phyloP scores from a whole-genome alignment of 176 grass and related monocot species.

The Carex cristatella region DNA sequence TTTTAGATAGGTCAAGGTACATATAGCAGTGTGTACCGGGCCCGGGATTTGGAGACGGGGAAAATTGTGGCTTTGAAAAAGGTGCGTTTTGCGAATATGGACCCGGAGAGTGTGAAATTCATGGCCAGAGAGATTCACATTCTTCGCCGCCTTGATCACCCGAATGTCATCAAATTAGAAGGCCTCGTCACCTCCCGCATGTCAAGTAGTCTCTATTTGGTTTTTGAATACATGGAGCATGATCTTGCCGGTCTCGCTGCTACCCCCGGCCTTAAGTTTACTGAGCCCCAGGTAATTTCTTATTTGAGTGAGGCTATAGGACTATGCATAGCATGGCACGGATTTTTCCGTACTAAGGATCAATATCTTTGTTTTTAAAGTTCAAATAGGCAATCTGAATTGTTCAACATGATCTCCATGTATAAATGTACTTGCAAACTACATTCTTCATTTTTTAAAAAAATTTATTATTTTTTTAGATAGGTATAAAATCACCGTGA shows the following conservation, averaged over 20 bases:
- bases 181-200: slow-evolving; percentile 85
- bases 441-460: no score
- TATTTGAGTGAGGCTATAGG: no score
- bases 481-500: no score
- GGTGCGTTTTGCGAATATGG: slow-evolving; percentile 88
- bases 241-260: slow-evolving; percentile 83
- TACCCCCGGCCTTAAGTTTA: slow-evolving; percentile 84
- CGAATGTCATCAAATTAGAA: slow-evolving; percentile 93
- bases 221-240: slow-evolving; percentile 99
- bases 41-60: slow-evolving; percentile 83
- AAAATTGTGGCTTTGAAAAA: slow-evolving; percentile 98
- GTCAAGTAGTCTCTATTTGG: slow-evolving; percentile 90
- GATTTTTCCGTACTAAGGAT: no score
- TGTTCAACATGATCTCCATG: no score
- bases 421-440: no score
- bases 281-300: slow-evolving; percentile 70
- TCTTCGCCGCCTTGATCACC: slow-evolving; percentile 85
- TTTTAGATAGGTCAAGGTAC: slow-evolving; percentile 99
- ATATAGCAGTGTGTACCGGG: slow-evolving; percentile 94
- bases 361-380: no score
- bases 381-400: no score
- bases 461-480: no score
- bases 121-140: slow-evolving; percentile 99
- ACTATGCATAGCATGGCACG: no score
- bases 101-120: slow-evolving; percentile 91